Percentiles rank a stretch among this genome's conserved stretches.
phyloP scores from a whole-genome alignment of 139 green algal species.

The Diplosphaera chodatii region DNA sequence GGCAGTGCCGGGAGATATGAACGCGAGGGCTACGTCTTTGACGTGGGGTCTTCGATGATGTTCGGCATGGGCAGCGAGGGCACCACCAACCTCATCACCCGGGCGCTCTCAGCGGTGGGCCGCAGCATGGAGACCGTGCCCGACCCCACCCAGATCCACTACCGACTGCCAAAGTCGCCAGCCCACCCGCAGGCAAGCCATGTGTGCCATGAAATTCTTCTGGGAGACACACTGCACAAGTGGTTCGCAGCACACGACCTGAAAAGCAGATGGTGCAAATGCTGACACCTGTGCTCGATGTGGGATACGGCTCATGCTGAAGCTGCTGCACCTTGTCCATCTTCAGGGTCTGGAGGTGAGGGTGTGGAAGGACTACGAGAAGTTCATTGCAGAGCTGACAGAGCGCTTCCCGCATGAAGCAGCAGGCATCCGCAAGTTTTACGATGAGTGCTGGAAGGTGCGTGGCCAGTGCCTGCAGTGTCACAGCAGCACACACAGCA shows the following conservation, averaged over 20 bases:
- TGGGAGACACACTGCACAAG: too few relatives aligned
- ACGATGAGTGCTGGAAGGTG: conserved; percentile 87
- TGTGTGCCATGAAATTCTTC: too few relatives aligned
- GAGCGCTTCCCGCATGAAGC: conserved; percentile 78
- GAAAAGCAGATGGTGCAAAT: too few relatives aligned
- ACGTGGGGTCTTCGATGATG: conserved; percentile 95
- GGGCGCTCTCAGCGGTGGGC: conserved; percentile 72
- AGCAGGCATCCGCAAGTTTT: conserved; percentile 82
- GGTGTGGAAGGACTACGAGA: conserved; percentile 84
- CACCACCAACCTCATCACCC: conserved; percentile 95
- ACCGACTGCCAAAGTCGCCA: conserved; percentile 76
- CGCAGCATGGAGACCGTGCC: conserved; percentile 77
- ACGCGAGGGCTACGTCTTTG: conserved; percentile 89
- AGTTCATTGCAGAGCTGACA: conserved; percentile 82
- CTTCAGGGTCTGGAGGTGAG: conserved; percentile 70
- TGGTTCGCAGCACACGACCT: too few relatives aligned
- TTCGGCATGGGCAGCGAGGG: conserved; percentile 89
- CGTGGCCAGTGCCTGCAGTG: conserved; percentile 6
- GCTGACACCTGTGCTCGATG: too few relatives aligned
- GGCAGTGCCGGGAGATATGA: conserved; percentile 84
- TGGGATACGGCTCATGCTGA: too few relatives aligned
- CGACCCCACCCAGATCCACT: conserved; percentile 90
- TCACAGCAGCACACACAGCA: not conserved
- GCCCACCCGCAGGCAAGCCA: conserved; percentile 52
- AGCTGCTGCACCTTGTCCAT: too few relatives aligned